phyloP scores from a whole-genome alignment of 1,139 yeast genomes.

The Pichia cactophila region DNA sequence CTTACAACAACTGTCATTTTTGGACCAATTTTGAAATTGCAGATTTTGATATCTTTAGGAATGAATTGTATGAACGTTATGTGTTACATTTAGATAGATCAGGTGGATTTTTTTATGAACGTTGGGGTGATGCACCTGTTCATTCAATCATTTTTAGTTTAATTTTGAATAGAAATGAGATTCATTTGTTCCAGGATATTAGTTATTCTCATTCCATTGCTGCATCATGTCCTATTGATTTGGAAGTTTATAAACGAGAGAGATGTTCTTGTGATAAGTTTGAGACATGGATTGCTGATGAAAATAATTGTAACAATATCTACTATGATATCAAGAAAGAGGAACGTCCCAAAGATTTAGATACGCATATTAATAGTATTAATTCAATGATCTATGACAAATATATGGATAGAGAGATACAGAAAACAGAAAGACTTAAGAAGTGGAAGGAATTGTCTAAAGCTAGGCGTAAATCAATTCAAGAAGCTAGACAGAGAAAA shows the following conservation, averaged over 20 bases:
- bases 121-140: conserved; percentile 65
- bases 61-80: conserved; percentile 39
- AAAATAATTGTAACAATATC: conserved; percentile 21
- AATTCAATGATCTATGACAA: conserved; percentile 8
- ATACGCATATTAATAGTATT: conserved; percentile 15
- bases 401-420: conserved; percentile 7
- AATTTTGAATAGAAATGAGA: conserved; percentile 37
- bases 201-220: conserved; percentile 53
- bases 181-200: conserved; percentile 50
- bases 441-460: conserved; percentile 9
- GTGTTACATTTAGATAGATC: conserved; percentile 44
- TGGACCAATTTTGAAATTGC: conserved; percentile 61
- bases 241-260: conserved; percentile 33
- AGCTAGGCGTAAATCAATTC: not conserved
- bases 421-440: conserved; percentile 11
- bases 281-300: conserved; percentile 34
- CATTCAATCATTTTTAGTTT: conserved; percentile 53
- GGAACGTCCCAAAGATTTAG: conserved; percentile 18
- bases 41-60: conserved; percentile 44
- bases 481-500: conserved; percentile 2
- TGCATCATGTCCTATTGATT: conserved; percentile 47
- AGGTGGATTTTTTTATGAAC: conserved; percentile 56
- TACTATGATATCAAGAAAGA: conserved; percentile 19
- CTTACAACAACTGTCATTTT: conserved; percentile 51
- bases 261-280: conserved; percentile 44